Conservation (phyloP, 495 filamentous ascomycete genomes). For the Lasiosphaeriaceae sp. region DNA sequence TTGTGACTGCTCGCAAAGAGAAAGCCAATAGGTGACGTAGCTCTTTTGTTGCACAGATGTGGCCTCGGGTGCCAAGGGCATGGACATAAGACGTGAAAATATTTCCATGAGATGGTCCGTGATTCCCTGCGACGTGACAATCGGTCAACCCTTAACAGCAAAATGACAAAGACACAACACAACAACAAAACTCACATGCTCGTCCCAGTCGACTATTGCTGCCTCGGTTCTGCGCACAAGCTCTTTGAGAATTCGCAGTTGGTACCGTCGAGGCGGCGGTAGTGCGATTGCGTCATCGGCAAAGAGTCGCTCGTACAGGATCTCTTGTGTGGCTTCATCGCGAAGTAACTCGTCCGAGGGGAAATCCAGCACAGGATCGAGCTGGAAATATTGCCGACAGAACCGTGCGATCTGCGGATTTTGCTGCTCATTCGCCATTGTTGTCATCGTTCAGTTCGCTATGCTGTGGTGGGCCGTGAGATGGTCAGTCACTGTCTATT, state of each 20-base stretch:
- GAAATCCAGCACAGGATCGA: constrained; percentile 31
- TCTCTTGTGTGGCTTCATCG: constrained; percentile 50
- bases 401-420: constrained; percentile 28
- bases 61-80: constrained; percentile 55
- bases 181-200: constrained; percentile 62
- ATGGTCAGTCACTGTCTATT: too few species aligned
- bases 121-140: constrained; percentile 54
- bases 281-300: constrained; percentile 43
- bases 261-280: constrained; percentile 63
- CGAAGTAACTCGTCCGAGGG: constrained; percentile 30
- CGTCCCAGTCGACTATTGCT: constrained; percentile 68
- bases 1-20: constrained; percentile 19
- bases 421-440: neutral
- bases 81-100: constrained; percentile 56
- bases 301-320: constrained; percentile 63
- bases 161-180: too few species aligned
- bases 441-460: too few species aligned
- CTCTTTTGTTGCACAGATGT: constrained; percentile 68
- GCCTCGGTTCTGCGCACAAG: constrained; percentile 62
- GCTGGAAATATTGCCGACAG: constrained; percentile 41
- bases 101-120: constrained; percentile 65
- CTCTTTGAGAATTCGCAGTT: constrained; percentile 66
- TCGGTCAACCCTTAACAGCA: too few species aligned
- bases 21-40: constrained; percentile 68
- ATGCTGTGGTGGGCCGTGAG: too few species aligned